Evolutionary conservation across 495 filamentous ascomycete genomes (phyloP).

Genomic region (Podospora sp.): DNA sequence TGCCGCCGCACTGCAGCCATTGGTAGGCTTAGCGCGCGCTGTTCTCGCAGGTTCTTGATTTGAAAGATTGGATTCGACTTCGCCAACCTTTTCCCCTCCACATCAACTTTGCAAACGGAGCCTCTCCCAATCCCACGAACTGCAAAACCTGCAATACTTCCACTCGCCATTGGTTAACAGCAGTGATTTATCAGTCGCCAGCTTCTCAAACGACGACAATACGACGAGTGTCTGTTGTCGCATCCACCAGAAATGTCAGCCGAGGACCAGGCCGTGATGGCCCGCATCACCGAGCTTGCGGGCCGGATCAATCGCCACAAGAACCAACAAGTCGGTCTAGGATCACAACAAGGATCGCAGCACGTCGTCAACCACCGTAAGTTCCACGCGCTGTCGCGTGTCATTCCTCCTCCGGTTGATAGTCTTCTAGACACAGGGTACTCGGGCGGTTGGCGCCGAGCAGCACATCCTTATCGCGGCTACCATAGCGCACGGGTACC

Average conservation of each 20-base stretch:
- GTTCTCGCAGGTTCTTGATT: constrained; percentile 15
- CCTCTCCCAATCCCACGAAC: neutral
- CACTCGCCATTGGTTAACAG: neutral
- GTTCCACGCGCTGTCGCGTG: constrained; percentile 16
- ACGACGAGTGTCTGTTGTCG: no score
- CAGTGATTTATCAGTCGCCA: neutral
- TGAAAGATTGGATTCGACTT: neutral
- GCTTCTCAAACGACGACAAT: neutral
- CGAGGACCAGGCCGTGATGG: constrained; percentile 72
- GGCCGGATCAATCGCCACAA: constrained; percentile 86
- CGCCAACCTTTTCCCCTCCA: neutral
- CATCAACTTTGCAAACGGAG: neutral
- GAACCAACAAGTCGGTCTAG: constrained; percentile 54
- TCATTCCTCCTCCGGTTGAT: constrained; percentile 25
- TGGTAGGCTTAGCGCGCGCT: constrained; percentile 8
- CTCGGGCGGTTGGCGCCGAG: constrained; percentile 37
- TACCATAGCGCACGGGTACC: constrained; percentile 47
- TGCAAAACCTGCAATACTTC: neutral
- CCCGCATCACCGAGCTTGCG: constrained; percentile 74
- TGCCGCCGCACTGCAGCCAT: neutral
- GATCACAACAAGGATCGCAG: constrained; percentile 16
- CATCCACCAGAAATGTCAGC: constrained; percentile 60
- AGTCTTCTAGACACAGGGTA: constrained; percentile 29
- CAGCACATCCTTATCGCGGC: constrained; percentile 44
- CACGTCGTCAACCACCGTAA: constrained; percentile 28